Base-by-base conservation (phyloP, 305 asterid species). In the Solanum hybrid region DNA sequence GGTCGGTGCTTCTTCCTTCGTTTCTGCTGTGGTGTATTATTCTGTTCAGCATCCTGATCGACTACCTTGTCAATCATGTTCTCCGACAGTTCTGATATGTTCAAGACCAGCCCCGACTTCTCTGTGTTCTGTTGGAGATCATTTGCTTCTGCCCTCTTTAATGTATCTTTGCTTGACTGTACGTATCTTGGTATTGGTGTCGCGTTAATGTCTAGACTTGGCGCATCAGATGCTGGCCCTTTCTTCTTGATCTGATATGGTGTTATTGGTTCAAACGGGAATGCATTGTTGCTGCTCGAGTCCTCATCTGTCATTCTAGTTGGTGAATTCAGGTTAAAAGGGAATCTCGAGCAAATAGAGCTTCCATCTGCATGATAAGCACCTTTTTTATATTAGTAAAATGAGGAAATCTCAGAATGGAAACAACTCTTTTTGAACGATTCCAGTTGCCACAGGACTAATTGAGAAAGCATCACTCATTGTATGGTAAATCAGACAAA, bases 1-100 rank as follows among this genome's bases (percentile, higher is more conserved):
- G 99, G 99, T 92, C 98, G 94, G 94, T 97, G 98, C 89, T 96
- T 97, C 92, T 90, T 96, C 91, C 95, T 94, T 64, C 94, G 90
- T 92, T 94, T 97, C 91, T 88, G 95, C 88, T 92, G 98, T 60
- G 97, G 96, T 87, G 98, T 94, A 91, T 93, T 93, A 89, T 79
- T 92, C 90, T 92, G 87, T 89, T 94, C 95, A 88, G 91, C 87
- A 88, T 88, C 95, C 89, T 91, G 94, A 5, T 89, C 90, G 90
- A 91, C 94, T 89, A 93, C 97, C 92, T 93, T 94, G 94, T 92
- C 98, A 92, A 96, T 97, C 95, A 93, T 90, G 94, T 92, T 93
- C 95, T 93, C 99, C 94, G 88, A 92, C 89, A 93, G 69, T 72
- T 89, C 86, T 75, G 92, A 84, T 80, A 90, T 92, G 79, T 94